Percentiles rank a stretch among this genome's conserved stretches.
These are phyloP conservation scores for Pseudoscleropodium purum DNA, from an alignment of 225 moss, liverwort and hornwort genomes.

Conservation along the genomic window DNA sequence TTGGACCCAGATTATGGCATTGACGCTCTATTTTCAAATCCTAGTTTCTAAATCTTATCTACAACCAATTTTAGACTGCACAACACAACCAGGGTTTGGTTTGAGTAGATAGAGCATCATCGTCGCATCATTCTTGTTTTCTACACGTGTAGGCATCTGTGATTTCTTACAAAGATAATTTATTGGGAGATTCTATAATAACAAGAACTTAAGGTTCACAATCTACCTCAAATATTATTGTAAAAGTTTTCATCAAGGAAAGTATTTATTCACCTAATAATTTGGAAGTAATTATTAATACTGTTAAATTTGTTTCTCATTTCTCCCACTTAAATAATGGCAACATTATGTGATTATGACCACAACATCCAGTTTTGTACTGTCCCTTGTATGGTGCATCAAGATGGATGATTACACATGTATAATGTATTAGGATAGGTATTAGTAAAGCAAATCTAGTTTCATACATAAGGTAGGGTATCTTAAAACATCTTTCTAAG, in stretches of 20 bases:
- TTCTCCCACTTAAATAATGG: background rate
- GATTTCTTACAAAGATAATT: background rate
- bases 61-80: too few species aligned
- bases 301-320: background rate
- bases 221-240: background rate
- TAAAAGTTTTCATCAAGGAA: background rate
- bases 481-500: background rate
- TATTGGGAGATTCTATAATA: background rate
- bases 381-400: background rate
- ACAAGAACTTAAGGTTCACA: background rate
- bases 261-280: too few species aligned
- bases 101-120: too few species aligned
- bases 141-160: too few species aligned
- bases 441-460: background rate
- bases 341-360: too few species aligned
- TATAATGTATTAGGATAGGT: background rate
- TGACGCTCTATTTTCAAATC: too few species aligned
- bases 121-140: too few species aligned
- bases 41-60: too few species aligned
- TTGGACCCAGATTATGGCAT: too few species aligned
- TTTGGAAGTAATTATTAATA: too few species aligned
- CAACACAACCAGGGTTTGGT: too few species aligned
- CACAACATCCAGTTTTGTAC: background rate
- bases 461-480: background rate
- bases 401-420: too few species aligned